Evolutionary conservation across 2,329 filamentous ascomycete genomes (phyloP).

Genomic region (Coniochaeta sp.): DNA sequence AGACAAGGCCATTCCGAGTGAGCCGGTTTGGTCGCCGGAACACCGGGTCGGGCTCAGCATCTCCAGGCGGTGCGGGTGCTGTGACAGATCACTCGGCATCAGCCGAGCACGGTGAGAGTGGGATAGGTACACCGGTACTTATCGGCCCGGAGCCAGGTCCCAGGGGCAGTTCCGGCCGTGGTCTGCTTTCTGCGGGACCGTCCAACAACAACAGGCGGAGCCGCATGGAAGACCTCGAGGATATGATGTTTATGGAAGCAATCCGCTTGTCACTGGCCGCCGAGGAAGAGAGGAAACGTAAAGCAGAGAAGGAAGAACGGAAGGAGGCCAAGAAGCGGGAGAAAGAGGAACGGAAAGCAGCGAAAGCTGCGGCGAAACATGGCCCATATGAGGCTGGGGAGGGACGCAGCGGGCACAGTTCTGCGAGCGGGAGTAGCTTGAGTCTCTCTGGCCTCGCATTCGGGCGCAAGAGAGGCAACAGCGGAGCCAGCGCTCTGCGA

Average conservation of each 20-base stretch:
- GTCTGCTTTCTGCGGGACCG: conserved; percentile 9
- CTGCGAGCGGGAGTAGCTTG: conserved; percentile 56
- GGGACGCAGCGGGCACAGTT: conserved; percentile 32
- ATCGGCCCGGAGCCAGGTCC: conserved; percentile 24
- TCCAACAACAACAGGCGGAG: conserved; percentile 24
- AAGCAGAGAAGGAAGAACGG: conserved; percentile 69
- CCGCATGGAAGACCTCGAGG: conserved; percentile 82
- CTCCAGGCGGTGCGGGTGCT: conserved; percentile 16
- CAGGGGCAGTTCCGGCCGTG: conserved; percentile 21
- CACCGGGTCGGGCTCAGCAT: conserved; percentile 27
- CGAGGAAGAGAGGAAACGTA: conserved; percentile 86
- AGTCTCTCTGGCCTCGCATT: conserved; percentile 54
- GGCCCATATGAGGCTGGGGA: conserved; percentile 29
- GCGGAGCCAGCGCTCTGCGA: conserved; percentile 50
- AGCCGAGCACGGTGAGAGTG: conserved; percentile 13
- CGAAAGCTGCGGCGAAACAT: conserved; percentile 50
- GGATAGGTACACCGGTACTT: conserved; percentile 13
- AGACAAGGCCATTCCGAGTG: conserved; percentile 44
- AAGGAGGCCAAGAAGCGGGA: conserved; percentile 82
- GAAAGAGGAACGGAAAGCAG: conserved; percentile 74
- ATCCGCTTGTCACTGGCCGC: conserved; percentile 84
- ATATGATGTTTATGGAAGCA: conserved; percentile 98
- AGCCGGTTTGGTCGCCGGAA: conserved; percentile 51
- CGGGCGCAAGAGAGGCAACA: conserved; percentile 52
- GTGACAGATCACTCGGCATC: conserved; percentile 1